Base-by-base conservation (phyloP, 768 basidiomycete genomes). In the Dendrothele bispora region DNA sequence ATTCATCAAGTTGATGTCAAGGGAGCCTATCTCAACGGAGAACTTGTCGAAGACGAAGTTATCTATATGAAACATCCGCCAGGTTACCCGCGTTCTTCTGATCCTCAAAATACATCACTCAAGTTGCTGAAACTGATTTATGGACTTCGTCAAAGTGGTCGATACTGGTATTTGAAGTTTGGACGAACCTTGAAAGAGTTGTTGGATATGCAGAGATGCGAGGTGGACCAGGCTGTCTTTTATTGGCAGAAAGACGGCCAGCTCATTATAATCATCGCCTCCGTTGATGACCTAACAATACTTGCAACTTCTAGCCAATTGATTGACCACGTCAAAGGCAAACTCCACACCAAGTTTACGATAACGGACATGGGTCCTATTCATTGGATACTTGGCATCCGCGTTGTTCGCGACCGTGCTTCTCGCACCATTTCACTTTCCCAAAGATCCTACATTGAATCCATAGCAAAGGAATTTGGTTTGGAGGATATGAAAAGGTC, bases 211-310 rank as follows among this genome's bases (percentile, higher is more conserved):
- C 61, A 44, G 0, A 39, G 55, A 0, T 58, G 68, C 0, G 27
- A 51, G 1, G 60, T 59, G 12, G 66, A 75, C 29, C 55, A 57
- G 0, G 73, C 66, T 36, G 52, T 74, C 10, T 73, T 70, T 40
- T 57, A 52, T 24, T 25, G 61, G 1, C 46, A 50, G 1, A 17
- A n/a, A n/a, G n/a, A n/a, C n/a, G n/a, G 27, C 0, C 39, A 50
- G 0, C 22, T 26, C 0, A 57, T 60, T 0, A 63, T 43, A 0
- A 49, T 69, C 6, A 54, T 75, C 11, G 42, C 66, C 0, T 57
- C 55, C 0, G 59, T 72, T 2, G 64, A 72, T 39, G 67, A 75
- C 5, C 63, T 74, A 38, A 68, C 70, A 40, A 60, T 66, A 35
- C 39, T 66, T 0, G 43, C 50, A 1, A 58, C 57, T 4, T 53